Percentiles rank a stretch among this genome's conserved stretches.
Evolutionary conservation across 1,139 yeast genomes (phyloP).

Genomic region (Geotrichum reessii): DNA sequence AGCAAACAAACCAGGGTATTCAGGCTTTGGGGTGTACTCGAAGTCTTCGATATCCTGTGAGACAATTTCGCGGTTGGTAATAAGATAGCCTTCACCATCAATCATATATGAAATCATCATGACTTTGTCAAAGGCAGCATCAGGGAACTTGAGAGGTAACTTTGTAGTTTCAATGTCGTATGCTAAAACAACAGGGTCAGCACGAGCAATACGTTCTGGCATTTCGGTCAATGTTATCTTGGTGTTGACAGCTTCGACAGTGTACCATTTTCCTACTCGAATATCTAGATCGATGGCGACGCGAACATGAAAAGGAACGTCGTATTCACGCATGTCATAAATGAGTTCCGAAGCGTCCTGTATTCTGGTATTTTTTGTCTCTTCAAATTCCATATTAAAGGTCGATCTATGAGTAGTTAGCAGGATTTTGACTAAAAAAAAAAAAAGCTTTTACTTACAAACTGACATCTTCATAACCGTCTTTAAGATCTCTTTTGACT

Average conservation of each 20-base stretch:
- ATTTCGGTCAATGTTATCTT: conserved; percentile 55
- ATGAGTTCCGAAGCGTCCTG: conserved; percentile 59
- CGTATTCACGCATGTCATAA: conserved; percentile 84
- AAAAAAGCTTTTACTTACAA: conserved; percentile 28
- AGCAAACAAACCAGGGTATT: conserved; percentile 83
- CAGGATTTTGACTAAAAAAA: background rate
- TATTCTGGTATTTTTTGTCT: conserved; percentile 20
- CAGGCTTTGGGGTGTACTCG: conserved; percentile 96
- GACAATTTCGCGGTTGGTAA: conserved; percentile 90
- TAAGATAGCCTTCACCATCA: conserved; percentile 92
- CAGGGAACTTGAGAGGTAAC: conserved; percentile 94
- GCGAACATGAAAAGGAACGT: conserved; percentile 94
- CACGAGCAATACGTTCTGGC: conserved; percentile 78
- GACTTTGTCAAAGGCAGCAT: conserved; percentile 81
- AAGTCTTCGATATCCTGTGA: conserved; percentile 94
- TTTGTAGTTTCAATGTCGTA: conserved; percentile 98
- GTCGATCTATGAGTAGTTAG: conserved; percentile 17
- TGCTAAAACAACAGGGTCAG: conserved; percentile 95
- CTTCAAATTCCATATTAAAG: conserved; percentile 26
- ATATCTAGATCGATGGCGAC: conserved; percentile 83
- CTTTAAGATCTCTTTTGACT: conserved; percentile 58
- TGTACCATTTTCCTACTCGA: conserved; percentile 95
- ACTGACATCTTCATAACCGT: conserved; percentile 57
- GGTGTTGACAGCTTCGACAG: conserved; percentile 61
- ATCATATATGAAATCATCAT: conserved; percentile 99